Evolutionary conservation across 148 eudicot species (phyloP).

Genomic region (Vaccinium myrtillus): DNA sequence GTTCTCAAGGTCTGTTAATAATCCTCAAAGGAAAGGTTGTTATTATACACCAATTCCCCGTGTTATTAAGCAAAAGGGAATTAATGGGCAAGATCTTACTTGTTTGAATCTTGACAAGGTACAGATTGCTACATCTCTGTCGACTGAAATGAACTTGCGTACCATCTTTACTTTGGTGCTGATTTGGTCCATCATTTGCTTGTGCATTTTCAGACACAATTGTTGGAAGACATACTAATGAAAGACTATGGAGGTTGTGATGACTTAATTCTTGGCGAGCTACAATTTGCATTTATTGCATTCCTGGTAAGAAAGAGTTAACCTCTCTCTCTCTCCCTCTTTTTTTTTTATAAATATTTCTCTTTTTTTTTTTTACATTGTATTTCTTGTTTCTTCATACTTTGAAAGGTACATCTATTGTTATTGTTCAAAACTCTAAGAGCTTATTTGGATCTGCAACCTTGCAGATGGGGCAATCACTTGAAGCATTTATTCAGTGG

Average conservation of each 20-base stretch:
- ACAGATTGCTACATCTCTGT: conserved; percentile 2
- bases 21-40: conserved; percentile 55
- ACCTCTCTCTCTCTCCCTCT: not conserved
- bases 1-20: conserved; percentile 38
- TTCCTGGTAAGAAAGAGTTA: conserved; percentile 59
- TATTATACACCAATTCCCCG: conserved; percentile 81
- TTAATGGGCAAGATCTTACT: conserved; percentile 70
- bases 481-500: conserved; percentile 95
- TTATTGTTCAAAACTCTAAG: not conserved
- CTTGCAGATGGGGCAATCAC: conserved; percentile 98
- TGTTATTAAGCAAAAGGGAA: conserved; percentile 77
- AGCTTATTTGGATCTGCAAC: conserved; percentile 11
- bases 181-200: conserved; percentile 9
- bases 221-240: conserved; percentile 63
- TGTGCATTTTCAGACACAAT: conserved; percentile 45
- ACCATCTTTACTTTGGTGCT: not conserved
- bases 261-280: conserved; percentile 84
- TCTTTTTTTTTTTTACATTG: not conserved
- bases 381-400: not conserved
- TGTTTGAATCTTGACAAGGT: conserved; percentile 94
- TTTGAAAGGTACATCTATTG: not conserved
- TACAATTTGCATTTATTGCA: conserved; percentile 87
- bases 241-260: conserved; percentile 74
- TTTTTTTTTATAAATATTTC: not conserved
- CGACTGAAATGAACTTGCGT: not conserved